A percentile compares a stretch with the other conserved stretches of the same genome.
phyloP scores from a whole-genome alignment of 768 basidiomycete genomes.

The Suillus plorans region DNA sequence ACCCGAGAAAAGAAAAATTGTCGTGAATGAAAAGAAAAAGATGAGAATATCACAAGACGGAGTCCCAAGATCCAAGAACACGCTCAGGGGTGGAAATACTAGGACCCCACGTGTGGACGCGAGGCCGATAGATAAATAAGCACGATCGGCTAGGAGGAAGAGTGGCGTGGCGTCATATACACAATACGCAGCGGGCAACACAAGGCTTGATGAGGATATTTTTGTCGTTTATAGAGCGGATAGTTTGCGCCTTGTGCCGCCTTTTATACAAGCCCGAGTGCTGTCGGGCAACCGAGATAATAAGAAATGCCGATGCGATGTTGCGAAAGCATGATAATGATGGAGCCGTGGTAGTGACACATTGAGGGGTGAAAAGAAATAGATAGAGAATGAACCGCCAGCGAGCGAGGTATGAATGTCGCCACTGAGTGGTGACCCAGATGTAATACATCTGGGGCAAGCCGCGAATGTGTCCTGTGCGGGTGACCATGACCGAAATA shows the following conservation, averaged over 20 bases:
- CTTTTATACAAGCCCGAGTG: slow-evolving; percentile 39
- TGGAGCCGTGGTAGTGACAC: slow-evolving; percentile 43
- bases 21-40: slow-evolving; percentile 10
- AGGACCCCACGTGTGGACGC: slow-evolving; percentile 21
- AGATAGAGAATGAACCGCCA: slow-evolving; percentile 25
- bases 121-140: slow-evolving; percentile 33
- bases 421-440: slow-evolving; percentile 33
- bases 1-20: slow-evolving; percentile 14
- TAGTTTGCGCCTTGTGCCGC: slow-evolving; percentile 28
- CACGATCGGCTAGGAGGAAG: slow-evolving; percentile 23
- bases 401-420: slow-evolving; percentile 50
- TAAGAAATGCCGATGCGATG: slow-evolving; percentile 35
- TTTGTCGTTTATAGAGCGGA: slow-evolving; percentile 27
- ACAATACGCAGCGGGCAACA: slow-evolving; percentile 31
- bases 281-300: slow-evolving; percentile 28
- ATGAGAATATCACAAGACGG: slow-evolving; percentile 20
- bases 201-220: slow-evolving; percentile 13
- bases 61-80: slow-evolving; percentile 46
- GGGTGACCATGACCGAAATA: slow-evolving; percentile 37
- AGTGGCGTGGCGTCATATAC: slow-evolving; percentile 26
- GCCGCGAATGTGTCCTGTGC: slow-evolving; percentile 36
- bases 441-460: slow-evolving; percentile 22
- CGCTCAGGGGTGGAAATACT: slow-evolving; percentile 30
- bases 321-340: slow-evolving; percentile 43
- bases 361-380: slow-evolving; percentile 34